Base-by-base conservation (phyloP, 768 basidiomycete species). In the Mycena olivaceomarginata region DNA sequence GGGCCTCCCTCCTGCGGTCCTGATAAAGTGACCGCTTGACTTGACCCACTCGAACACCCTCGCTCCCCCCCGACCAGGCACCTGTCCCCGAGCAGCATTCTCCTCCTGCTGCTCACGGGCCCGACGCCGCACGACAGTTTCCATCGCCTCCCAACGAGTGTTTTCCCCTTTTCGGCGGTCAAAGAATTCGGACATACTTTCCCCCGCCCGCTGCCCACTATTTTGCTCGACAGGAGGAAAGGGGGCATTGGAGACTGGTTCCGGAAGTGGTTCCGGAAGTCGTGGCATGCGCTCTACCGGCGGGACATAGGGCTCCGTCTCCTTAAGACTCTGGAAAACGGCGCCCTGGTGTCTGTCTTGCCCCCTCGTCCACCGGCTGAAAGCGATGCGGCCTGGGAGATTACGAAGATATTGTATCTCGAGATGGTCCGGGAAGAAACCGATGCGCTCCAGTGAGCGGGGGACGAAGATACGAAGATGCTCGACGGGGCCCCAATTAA, bases 21-120 rank as follows among this genome's bases (percentile, higher is more conserved):
- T 67, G 0, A 74, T 64, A 8, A 25, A 74, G 18, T 68, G 43
- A 0, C 67, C 67, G 22, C 63, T 41, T 2, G 40, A 25, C 22
- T 63, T 22, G n/a, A 68, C 67, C 73, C 73, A 74, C 6, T 48
- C 45, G 18, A 39, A 74, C 4, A 74, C 72, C 9, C 72, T 41
- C 2, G 56, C 57, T 2, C 72, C 72, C 37, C 41, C 48, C 1
- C 18, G 11, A 0, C 70, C 70, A 5, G 70, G 70, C 39, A n/a
- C 46, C 10, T 5, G 4, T 0, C 40, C 62, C 13, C 7, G 22
- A 5, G 15, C n/a, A 2, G 63, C 64, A 13, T 66, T 15, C 9
- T 2, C 41, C 20, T 41, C 39, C 40, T 22, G 41, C 16, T 40
- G 39, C 22, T 41, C 1, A 13, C 41, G 71, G 8, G 9, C 5